These are phyloP conservation scores for Myxozyma geophila DNA, from an alignment of 805 yeast species.

Conservation along the genomic window DNA sequence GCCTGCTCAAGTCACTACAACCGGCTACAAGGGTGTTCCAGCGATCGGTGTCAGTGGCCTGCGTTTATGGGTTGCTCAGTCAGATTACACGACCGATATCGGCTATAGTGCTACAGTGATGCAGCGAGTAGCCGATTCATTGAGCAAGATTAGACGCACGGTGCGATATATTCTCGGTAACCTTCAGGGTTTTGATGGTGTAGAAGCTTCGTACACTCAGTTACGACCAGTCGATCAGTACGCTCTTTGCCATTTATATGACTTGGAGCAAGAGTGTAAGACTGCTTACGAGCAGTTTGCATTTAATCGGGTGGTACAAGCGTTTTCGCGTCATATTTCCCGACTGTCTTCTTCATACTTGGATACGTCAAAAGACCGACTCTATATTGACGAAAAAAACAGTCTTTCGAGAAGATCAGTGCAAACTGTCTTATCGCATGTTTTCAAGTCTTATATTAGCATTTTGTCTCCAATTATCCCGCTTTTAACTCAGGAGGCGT, in stretches of 20 bases:
- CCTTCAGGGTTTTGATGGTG: constrained; percentile 50
- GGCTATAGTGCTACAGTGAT: constrained; percentile 72
- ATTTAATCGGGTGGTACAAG: constrained; percentile 71
- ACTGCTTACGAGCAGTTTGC: constrained; percentile 60
- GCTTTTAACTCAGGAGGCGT: constrained; percentile 81
- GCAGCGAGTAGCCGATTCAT: constrained; percentile 74
- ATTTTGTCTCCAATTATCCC: constrained; percentile 84
- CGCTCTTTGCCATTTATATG: constrained; percentile 59
- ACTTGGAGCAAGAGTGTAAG: constrained; percentile 51
- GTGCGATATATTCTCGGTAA: constrained; percentile 83
- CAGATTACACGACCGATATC: constrained; percentile 84
- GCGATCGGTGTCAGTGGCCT: constrained; percentile 88
- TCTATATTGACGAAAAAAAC: constrained; percentile 67
- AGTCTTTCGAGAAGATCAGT: constrained; percentile 59
- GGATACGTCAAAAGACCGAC: constrained; percentile 80
- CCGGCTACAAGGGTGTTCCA: constrained; percentile 62
- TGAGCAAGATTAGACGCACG: constrained; percentile 82
- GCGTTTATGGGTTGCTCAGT: constrained; percentile 86
- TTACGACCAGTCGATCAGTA: constrained; percentile 57
- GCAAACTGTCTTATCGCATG: constrained; percentile 67
- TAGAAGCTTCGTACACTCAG: constrained; percentile 44
- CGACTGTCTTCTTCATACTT: constrained; percentile 83
- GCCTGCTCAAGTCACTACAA: constrained; percentile 65
- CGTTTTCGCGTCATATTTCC: constrained; percentile 68
- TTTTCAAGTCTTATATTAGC: constrained; percentile 65